Evolutionary conservation across 169 alveolate species (phyloP), one percentile per base, ranked within the genome.

Genomic region (Plasmodium knowlesi): DNA sequence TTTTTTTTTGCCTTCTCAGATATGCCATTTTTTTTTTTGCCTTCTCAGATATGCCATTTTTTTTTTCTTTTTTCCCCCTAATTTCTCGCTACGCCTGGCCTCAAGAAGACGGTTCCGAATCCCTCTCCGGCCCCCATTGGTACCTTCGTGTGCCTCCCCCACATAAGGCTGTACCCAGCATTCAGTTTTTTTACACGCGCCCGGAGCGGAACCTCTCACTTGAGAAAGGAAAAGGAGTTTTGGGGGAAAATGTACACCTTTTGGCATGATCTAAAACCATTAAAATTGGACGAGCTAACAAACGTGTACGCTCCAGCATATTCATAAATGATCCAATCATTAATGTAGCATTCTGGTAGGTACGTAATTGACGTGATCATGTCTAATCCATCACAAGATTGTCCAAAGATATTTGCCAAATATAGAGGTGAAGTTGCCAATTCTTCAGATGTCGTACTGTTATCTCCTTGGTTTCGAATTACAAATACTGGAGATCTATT

Each of bases 351-450:
- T 32, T 82, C 92, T 10, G 95, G 95, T 30, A 90, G 37, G 57
- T 90, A 90, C 0, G 95, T 90, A n/a, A 71, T 71, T n/a, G 90
- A 79, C 19, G 46, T 90, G 5, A 90, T 90, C 95, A 90, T 90
- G 41, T 90, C 95, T 14, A 90, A 54, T 0, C 95, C 95, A 81
- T 90, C 95, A 90, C 95, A 90, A 14, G 95, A 90, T 10, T 90
- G 95, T 2, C 95, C 95, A 71, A 80, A 90, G 6, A 90, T 82
- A 70, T 79, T 90, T 9, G 95, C 84, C 54, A 81, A 57, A 57
- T 90, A 90, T 5, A 80, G 57, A 22, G 85, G 85, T 3, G 71
- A 79, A 72, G 41, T 61, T 28, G 19, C 54, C 54, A 79, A 3
- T 5, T 22, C 46, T 6, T 88, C 57, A 53, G 41, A 19, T 2